Base-by-base conservation (phyloP, 371 early-diverging fungal genomes). In the Syncephalastrum monosporum region DNA sequence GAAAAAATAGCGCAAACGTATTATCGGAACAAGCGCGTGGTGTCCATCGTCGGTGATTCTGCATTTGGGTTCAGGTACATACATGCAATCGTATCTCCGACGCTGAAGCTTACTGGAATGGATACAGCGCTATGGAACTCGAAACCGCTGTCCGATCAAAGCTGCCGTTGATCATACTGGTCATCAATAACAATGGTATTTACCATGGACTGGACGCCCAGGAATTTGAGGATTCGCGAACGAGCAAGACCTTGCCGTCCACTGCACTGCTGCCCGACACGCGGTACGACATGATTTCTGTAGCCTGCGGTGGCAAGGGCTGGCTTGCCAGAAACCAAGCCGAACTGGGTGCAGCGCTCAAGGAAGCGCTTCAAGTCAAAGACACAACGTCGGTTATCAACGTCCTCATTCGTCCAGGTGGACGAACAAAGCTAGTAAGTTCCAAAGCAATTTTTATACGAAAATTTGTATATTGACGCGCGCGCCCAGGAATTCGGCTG, bases 151-250 rank as follows among this genome's bases (percentile, higher is more conserved):
- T 81, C 15, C 78, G 92, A n/a, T 68, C 75, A 17, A 71, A 77
- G 13, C 63, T 91, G 27, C 86, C 90, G 3, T 63, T 91, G 5
- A 47, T 90, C 4, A 74, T 90, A 21, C 76, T 92, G 23, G 85
- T 92, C 4, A 87, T 92, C 56, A 92, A 92, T 67, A 92, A 92
- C 68, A 86, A 81, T 41, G 92, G 92, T 25, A 89, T 92, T 16
- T 91, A 91, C 64, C 82, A 81, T 64, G 92, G 92, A 2, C 56
- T 90, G 42, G 82, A 81, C 6, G 43, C 57, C 2, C 43, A 74
- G 44, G 72, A 75, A 4, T 84, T 65, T 58, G 57, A 57, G 27
- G 21, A 59, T 12, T 70, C 76, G 1, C 64, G 65, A 8, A 51
- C 59, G 7, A 60, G 67, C 24, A 63, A 65, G 23, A 63, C 60